Base-by-base conservation (phyloP, 169 alveolate genomes). In the Besnoitia besnoiti region DNA sequence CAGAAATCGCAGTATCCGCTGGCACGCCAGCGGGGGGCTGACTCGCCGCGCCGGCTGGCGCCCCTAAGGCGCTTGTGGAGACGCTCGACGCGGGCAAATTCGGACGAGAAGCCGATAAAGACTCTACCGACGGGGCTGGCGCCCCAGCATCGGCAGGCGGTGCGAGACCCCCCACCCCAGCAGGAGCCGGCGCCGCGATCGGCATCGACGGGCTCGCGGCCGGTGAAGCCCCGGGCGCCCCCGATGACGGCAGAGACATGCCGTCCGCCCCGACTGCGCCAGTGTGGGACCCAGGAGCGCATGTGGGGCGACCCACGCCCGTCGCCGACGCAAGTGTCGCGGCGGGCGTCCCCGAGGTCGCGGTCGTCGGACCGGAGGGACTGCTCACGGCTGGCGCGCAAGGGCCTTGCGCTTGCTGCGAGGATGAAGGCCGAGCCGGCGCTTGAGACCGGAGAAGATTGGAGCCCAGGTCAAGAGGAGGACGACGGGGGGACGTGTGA, bases 141-240 rank as follows among this genome's bases (percentile, higher is more conserved):
- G 91, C 50, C 42, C 85, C 42, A n/a, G 39, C 67, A 33, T 47
- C 75, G 12, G 90, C 59, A 35, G 40, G 88, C 5, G 89, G 49
- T 44, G 62, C 73, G 35, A 27, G 73, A 12, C 62, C 37, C 37
- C 89, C 49, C 40, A 50, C 37, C 8, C 19, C 62, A 44, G 89
- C 62, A 10, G 87, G 61, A 39, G 87, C 59, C 14, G 61, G 16
- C 19, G 61, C 59, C 35, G 87, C 35, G 7, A 59, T 42, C 12
- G 59, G n/a, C 42, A 19, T 37, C 51, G 55, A 16, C 35, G n/a
- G 35, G 24, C 47, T 0, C 44, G 27, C 90, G 30, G 35, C n/a
- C 42, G 90, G n/a, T 10, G 67, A 5, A n/a, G 30, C 67, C 12
- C n/a, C 67, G 5, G 30, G 27, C 67, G 67, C 30, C 67, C 30